Conservation (phyloP, 208 protist species). For the Trypanosoma congolense region DNA sequence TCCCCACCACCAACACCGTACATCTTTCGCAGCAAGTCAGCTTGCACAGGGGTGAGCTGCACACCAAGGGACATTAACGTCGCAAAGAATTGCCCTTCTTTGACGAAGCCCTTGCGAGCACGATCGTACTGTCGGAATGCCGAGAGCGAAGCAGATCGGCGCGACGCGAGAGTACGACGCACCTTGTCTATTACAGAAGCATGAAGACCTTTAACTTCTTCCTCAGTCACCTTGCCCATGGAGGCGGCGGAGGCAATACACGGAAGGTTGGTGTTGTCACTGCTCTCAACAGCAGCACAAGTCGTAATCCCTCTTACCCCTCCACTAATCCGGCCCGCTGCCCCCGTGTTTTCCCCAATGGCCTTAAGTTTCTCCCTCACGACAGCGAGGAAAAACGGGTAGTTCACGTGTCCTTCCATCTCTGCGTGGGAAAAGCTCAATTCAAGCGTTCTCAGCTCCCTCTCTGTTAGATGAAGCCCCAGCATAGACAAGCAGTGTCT, state of each 20-base stretch:
- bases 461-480: slow-evolving; percentile 55
- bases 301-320: slow-evolving; percentile 8
- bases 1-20: slow-evolving; percentile 59
- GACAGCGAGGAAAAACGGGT: slow-evolving; percentile 58
- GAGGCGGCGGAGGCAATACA: background rate
- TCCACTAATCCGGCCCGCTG: slow-evolving; percentile 39
- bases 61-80: slow-evolving; percentile 72
- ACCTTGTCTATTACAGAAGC: slow-evolving; percentile 38
- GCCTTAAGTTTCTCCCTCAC: slow-evolving; percentile 46
- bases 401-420: slow-evolving; percentile 44
- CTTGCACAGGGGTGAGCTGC: slow-evolving; percentile 59
- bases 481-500: slow-evolving; percentile 70
- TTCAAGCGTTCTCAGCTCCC: slow-evolving; percentile 53
- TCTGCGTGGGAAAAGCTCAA: slow-evolving; percentile 35
- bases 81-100: slow-evolving; percentile 82
- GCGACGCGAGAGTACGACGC: slow-evolving; percentile 40
- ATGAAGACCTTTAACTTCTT: slow-evolving; percentile 19
- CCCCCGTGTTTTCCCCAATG: slow-evolving; percentile 39
- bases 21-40: slow-evolving; percentile 33
- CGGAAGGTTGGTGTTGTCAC: slow-evolving; percentile 6
- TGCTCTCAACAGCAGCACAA: background rate
- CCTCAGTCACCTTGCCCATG: slow-evolving; percentile 4
- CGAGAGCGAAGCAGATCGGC: slow-evolving; percentile 41
- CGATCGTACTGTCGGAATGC: slow-evolving; percentile 84
- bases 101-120: slow-evolving; percentile 66